phyloP scores from a whole-genome alignment of 768 basidiomycete genomes.

The Cystobasidium ongulense region DNA sequence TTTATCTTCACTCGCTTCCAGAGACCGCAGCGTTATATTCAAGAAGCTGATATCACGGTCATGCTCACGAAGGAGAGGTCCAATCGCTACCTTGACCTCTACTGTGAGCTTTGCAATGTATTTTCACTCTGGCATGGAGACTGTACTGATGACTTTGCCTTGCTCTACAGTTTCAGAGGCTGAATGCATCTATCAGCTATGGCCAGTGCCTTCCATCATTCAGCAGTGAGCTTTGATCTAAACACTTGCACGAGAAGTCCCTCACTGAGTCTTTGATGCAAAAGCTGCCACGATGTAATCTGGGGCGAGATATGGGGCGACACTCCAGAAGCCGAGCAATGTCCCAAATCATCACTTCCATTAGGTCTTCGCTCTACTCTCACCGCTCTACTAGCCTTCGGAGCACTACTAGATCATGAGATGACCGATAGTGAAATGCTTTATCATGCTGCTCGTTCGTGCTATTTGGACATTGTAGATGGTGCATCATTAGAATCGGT shows the following conservation, averaged over 20 bases:
- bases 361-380: background rate
- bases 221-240: background rate
- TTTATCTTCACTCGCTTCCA: background rate
- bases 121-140: background rate
- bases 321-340: background rate
- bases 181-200: slow-evolving; percentile 13
- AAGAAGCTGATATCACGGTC: background rate
- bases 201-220: background rate
- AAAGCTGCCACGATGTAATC: background rate
- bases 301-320: background rate
- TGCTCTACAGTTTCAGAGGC: background rate
- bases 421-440: background rate
- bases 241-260: background rate
- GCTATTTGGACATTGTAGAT: background rate
- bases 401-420: background rate
- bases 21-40: background rate
- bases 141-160: background rate
- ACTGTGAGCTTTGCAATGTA: background rate
- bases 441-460: background rate
- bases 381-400: background rate
- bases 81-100: background rate
- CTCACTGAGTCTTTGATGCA: background rate
- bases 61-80: background rate
- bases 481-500: background rate
- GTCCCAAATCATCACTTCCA: background rate